Evolutionary conservation across 1,139 yeast genomes (phyloP), one percentile per base, ranked within the genome.

Genomic region (Suhomyces bolitotheri): DNA sequence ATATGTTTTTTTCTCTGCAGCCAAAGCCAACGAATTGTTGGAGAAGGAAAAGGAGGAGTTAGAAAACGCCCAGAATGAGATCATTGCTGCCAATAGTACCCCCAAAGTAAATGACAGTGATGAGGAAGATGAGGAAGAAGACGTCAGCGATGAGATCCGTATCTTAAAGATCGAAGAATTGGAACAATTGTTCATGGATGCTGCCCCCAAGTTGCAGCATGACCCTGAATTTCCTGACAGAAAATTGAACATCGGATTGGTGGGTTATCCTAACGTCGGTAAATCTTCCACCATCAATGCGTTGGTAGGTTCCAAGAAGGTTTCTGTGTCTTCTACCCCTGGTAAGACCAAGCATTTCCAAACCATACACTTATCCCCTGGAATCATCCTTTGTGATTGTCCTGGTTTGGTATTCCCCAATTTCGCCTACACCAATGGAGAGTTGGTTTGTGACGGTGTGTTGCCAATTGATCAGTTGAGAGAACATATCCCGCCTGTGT

Each of bases 321-420:
- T 94, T 9, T 89, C 97, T 1, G 98, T 94, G 25, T 92, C 98
- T 2, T 75, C 98, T 2, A 94, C 98, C 0, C 99, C 99, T 5
- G 99, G 99, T 68, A 94, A 94, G 60, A 94, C 99, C 12, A 94
- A 94, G 61, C 99, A 94, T 72, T 94, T 94, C 73, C 99, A 94
- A 69, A 94, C 99, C 2, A 89, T 94, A 44, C 79, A 82, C 53
- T 74, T 94, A 30, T 80, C 96, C 1, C 85, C 84, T 32, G 74
- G 83, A 29, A 95, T 92, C 7, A 73, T 88, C 48, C 72, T 94
- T 36, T 92, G 98, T 65, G 99, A 94, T 73, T 94, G 99, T 73
- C 99, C 99, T 2, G 99, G 99, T 74, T 73, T 94, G 47, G 99
- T 94, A 15, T 94, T 94, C 71, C 98, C 99, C 22, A 94, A 92